Base-by-base conservation (phyloP, 192 early-diverging fungal genomes). In the Coemansia pectinata region DNA sequence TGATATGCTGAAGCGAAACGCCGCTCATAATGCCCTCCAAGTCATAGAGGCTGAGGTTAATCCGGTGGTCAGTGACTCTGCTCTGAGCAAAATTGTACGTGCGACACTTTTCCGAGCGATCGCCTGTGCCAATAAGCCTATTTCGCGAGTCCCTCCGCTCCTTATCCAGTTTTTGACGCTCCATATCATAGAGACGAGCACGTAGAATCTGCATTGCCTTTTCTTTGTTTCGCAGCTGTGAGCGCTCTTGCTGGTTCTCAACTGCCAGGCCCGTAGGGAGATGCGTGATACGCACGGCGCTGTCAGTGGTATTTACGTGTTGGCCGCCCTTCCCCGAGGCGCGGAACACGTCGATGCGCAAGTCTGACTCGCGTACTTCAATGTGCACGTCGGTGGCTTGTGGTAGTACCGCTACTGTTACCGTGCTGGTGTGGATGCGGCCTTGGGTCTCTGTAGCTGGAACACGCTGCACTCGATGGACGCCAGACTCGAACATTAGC, bases 251-350 rank as follows among this genome's bases (percentile, higher is more conserved):
- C 84, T 97, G 96, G 79, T 93, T 93, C 34, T 90, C 84, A 5
- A 96, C 92, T 7, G 88, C 86, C 40, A 96, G 90, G 0, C 96
- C 96, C 3, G 95, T 95, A 7, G 97, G 93, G 23, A 97, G 68
- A 84, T 99, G 97, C 8, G 93, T 96, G 31, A 99, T 87, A 5
- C 96, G 87, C 63, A 98, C 94, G 7, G 97, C 96, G 70, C 90
- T 92, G 62, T 98, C 95, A 0, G 97, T 97, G 3, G 91, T 98
- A 62, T 97, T 99, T 7, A 98, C 96, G 72, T 97, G 95, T 86
- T 94, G 93, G 15, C 93, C 93, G n/a, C 93, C 93, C n/a, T 89
- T 87, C 12, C 93, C 93, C 14, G 88, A 90, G 27, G 93, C 88
- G 6, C 93, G 82, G 67, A 88, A 92, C 33, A 88, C 85, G 62